These are phyloP conservation scores for Mucor irregularis DNA, from an alignment of 371 early-diverging fungal genomes.

Conservation along the genomic window DNA sequence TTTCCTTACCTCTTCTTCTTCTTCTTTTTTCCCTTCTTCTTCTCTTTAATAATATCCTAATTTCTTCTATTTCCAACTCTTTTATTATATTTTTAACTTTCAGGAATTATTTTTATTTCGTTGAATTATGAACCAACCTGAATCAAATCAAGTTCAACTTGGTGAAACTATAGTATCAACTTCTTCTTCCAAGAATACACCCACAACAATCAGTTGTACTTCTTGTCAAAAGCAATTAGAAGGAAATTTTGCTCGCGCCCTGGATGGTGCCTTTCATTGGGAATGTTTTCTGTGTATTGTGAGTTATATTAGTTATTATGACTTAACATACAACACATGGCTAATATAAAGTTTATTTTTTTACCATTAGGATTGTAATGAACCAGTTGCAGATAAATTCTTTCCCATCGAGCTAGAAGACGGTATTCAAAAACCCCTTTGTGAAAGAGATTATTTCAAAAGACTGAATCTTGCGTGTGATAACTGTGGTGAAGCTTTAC, in stretches of 20 bases:
- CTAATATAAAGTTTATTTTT: conserved; percentile 1
- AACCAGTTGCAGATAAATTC: conserved; percentile 87
- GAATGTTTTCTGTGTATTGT: conserved; percentile 94
- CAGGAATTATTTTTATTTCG: too few relatives aligned
- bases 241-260: conserved; percentile 90
- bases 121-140: conserved; percentile 7
- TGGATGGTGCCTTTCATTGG: conserved; percentile 86
- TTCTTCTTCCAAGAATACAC: neutral
- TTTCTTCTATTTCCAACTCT: neutral
- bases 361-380: conserved; percentile 74
- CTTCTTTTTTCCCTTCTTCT: neutral
- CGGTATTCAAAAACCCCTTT: conserved; percentile 65
- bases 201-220: conserved; percentile 22
- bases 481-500: conserved; percentile 85
- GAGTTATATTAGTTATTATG: conserved; percentile 18
- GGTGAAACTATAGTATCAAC: neutral
- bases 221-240: conserved; percentile 39
- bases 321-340: neutral
- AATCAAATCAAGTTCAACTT: conserved; percentile 6
- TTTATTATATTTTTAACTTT: neutral
- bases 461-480: conserved; percentile 86
- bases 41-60: neutral
- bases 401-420: conserved; percentile 72
- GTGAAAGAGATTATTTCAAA: conserved; percentile 89
- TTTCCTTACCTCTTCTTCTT: neutral